phyloP scores from a whole-genome alignment of 2,329 filamentous ascomycete species.

The Neonectria hederae region DNA sequence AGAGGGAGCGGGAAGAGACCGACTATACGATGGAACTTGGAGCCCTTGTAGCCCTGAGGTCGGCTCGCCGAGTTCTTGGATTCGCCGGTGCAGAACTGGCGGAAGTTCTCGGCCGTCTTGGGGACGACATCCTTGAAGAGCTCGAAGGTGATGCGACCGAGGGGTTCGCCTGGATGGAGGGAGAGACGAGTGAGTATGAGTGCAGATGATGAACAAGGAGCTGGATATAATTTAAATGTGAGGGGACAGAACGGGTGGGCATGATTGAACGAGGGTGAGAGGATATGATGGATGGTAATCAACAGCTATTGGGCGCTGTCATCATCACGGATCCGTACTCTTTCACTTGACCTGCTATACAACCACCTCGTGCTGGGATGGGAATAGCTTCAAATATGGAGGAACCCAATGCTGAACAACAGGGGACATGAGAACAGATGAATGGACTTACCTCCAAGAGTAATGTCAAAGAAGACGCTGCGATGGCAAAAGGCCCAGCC shows the following conservation, averaged over 20 bases:
- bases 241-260: background rate
- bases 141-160: slow-evolving; percentile 90
- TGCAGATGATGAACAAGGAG: background rate
- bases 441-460: slow-evolving; percentile 71
- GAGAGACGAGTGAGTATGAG: background rate
- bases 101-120: slow-evolving; percentile 94
- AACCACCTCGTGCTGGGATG: background rate
- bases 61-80: slow-evolving; percentile 79
- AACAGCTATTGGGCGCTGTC: background rate
- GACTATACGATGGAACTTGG: slow-evolving; percentile 93
- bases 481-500: slow-evolving; percentile 18
- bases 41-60: slow-evolving; percentile 93
- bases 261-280: background rate
- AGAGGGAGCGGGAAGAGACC: slow-evolving; percentile 46
- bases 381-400: slow-evolving; percentile 17
- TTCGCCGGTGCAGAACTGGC: slow-evolving; percentile 96
- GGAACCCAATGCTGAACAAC: background rate
- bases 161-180: slow-evolving; percentile 73
- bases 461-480: slow-evolving; percentile 80
- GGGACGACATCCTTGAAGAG: slow-evolving; percentile 87
- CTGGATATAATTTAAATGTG: background rate
- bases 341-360: background rate
- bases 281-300: background rate
- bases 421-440: slow-evolving; percentile 10
- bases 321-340: background rate